These are phyloP conservation scores for Simmondsia chinensis DNA, from an alignment of 148 eudicot genomes.

Conservation along the genomic window DNA sequence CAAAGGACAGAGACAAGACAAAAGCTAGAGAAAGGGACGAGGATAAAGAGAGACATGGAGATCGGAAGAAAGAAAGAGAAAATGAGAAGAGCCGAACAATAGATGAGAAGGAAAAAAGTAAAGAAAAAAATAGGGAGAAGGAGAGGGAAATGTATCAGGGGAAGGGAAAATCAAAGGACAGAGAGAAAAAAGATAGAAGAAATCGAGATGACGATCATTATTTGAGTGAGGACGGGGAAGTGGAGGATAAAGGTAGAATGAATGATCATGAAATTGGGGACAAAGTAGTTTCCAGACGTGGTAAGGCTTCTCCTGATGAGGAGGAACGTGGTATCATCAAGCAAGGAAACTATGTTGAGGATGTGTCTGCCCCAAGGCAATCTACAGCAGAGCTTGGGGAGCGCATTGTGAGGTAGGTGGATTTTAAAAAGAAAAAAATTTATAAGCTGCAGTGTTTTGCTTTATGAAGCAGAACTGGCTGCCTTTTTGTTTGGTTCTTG, in stretches of 20 bases:
- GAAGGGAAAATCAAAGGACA: conserved; percentile 42
- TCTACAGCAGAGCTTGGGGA: conserved; percentile 39
- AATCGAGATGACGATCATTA: conserved; percentile 49
- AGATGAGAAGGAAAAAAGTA: conserved; percentile 43
- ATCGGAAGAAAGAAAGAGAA: conserved; percentile 35
- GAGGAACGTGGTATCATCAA: conserved; percentile 23
- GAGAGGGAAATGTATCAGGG: conserved; percentile 44
- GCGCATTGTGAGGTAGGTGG: conserved; percentile 60
- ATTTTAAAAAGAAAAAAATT: not conserved
- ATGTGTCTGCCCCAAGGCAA: conserved; percentile 20
- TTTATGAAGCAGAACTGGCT: not conserved
- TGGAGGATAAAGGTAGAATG: conserved; percentile 21
- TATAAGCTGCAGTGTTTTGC: not conserved
- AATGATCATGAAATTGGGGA: conserved; percentile 29
- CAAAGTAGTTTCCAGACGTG: conserved; percentile 18
- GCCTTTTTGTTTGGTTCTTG: not conserved
- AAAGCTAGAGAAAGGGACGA: conserved; percentile 40
- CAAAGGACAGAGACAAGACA: conserved; percentile 24
- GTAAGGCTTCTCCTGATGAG: conserved; percentile 15
- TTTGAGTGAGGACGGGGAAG: conserved; percentile 31
- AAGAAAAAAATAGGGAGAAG: conserved; percentile 35
- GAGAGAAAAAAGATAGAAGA: conserved; percentile 40
- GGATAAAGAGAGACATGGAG: conserved; percentile 33
- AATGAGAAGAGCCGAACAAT: conserved; percentile 31
- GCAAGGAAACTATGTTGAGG: conserved; percentile 24